Evolutionary conservation across 2,329 filamentous ascomycete species (phyloP).

Genomic region (Fusarium praegraminearum): DNA sequence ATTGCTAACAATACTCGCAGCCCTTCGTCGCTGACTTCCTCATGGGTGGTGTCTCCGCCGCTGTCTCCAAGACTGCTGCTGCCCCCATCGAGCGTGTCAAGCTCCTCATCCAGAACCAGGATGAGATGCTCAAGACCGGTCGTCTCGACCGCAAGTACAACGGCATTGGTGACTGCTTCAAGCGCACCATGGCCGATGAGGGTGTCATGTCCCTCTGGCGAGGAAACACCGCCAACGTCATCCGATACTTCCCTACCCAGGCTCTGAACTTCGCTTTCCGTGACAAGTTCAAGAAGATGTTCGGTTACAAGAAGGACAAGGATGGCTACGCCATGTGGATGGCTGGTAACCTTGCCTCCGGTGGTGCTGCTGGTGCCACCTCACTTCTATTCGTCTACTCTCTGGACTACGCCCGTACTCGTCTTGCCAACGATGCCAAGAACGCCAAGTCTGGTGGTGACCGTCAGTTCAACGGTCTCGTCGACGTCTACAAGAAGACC

Average conservation of each 20-base stretch:
- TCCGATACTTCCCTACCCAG: slow-evolving; percentile 99
- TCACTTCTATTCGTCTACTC: slow-evolving; percentile 99
- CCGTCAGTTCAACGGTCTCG: slow-evolving; percentile 99
- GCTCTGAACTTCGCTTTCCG: slow-evolving; percentile 99
- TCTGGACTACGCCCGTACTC: slow-evolving; percentile 99
- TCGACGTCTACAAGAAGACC: slow-evolving; percentile 99
- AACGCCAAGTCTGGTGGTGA: slow-evolving; percentile 96
- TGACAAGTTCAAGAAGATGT: slow-evolving; percentile 99
- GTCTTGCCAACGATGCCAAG: slow-evolving; percentile 99
- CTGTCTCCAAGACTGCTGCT: slow-evolving; percentile 99
- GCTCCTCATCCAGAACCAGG: slow-evolving; percentile 99
- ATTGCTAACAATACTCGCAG: slow-evolving; percentile 58
- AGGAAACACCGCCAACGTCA: slow-evolving; percentile 99
- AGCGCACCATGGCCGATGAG: slow-evolving; percentile 88
- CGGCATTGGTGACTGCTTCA: slow-evolving; percentile 96
- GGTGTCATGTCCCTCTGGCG: slow-evolving; percentile 97
- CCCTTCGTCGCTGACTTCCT: slow-evolving; percentile 98
- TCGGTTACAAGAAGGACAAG: slow-evolving; percentile 99
- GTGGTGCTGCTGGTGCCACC: slow-evolving; percentile 99
- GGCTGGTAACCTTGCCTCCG: slow-evolving; percentile 98
- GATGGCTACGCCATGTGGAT: slow-evolving; percentile 99
- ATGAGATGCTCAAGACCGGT: slow-evolving; percentile 99
- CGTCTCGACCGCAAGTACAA: slow-evolving; percentile 98
- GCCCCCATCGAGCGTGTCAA: slow-evolving; percentile 99
- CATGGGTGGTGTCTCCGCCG: slow-evolving; percentile 99